These are phyloP conservation scores for Breynia disticha DNA, from an alignment of 441 rosid species.

Conservation along the genomic window DNA sequence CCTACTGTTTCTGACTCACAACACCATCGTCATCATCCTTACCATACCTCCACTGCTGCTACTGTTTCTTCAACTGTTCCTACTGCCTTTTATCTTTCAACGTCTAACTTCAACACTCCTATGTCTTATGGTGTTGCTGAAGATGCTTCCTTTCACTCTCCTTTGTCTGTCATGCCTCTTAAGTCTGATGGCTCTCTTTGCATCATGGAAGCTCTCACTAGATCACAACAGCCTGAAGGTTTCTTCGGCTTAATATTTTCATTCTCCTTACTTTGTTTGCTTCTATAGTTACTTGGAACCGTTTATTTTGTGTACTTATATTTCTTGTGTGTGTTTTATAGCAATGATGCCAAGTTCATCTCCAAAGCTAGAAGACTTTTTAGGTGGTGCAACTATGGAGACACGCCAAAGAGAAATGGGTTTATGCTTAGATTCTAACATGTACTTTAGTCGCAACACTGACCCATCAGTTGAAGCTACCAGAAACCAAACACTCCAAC, in stretches of 20 bases:
- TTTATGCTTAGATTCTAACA: conserved; percentile 42
- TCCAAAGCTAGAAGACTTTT: conserved; percentile 66
- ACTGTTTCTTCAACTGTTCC: conserved; percentile 24
- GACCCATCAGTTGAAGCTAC: conserved; percentile 17
- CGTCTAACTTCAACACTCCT: conserved; percentile 22
- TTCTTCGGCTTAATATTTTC: not conserved
- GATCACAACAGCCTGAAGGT: conserved; percentile 64
- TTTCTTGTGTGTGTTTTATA: conserved; percentile 9
- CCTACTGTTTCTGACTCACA: conserved; percentile 23
- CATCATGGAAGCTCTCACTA: conserved; percentile 75
- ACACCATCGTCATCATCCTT: conserved; percentile 23
- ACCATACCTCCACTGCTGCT: conserved; percentile 7
- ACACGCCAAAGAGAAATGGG: conserved; percentile 46
- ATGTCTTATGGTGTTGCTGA: conserved; percentile 40
- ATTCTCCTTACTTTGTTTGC: not conserved
- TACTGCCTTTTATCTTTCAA: conserved; percentile 35
- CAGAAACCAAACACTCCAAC: conserved; percentile 32
- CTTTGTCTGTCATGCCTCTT: conserved; percentile 68
- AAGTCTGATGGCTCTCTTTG: conserved; percentile 97
- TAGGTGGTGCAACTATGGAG: conserved; percentile 54
- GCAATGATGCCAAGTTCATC: conserved; percentile 42
- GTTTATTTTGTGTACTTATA: not conserved
- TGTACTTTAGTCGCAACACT: conserved; percentile 38
- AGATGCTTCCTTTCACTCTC: conserved; percentile 33
- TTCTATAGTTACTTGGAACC: not conserved